Base-by-base conservation (phyloP, 2,329 filamentous ascomycete species). In the Ceratocystis lukuohia region DNA sequence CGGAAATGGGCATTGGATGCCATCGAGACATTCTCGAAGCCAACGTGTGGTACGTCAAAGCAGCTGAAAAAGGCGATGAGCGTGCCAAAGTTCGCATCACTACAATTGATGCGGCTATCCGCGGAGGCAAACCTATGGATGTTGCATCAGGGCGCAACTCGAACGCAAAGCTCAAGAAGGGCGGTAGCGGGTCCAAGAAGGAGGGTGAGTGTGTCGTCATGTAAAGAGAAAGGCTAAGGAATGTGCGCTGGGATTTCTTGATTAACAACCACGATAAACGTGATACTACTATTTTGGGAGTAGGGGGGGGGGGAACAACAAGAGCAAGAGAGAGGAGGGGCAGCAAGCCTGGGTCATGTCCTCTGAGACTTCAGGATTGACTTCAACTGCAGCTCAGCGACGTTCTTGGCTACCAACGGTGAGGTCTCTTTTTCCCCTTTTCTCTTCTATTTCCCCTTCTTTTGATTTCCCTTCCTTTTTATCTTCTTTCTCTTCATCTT, bases 31-130 rank as follows among this genome's bases (percentile, higher is more conserved):
- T 93, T n/a, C 82, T 99, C 56, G 92, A 96, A 75, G 93, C 94
- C 71, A 99, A 99, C 73, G 89, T 96, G 41, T 97, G 92, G 93
- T 99, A 99, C 74, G 93, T 99, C 71, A 90, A 89, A 75, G 94
- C 94, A 4, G 93, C 94, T 17, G 93, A 96, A 70, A 84, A 90
- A 62, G 94, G 93, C 61, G 92, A 97, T 72, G 89, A 94, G 71
- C 85, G 91, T 67, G 94, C 94, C 63, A 93, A 88, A 75, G 88
- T 94, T 72, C 84, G 94, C 30, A 80, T 99, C 65, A 85, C 88
- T 22, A 89, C 91, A 50, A 99, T 99, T 69, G 84, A 88, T 69
- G 88, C 89, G 7, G 93, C 94, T 10, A 88, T 92, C 37, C 83
- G 80, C 69, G 82, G 81, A 28, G 71, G 80, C 5, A 80, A 75